phyloP scores from a whole-genome alignment of 2,329 filamentous ascomycete genomes.

The Colletotrichum chlorophyti region DNA sequence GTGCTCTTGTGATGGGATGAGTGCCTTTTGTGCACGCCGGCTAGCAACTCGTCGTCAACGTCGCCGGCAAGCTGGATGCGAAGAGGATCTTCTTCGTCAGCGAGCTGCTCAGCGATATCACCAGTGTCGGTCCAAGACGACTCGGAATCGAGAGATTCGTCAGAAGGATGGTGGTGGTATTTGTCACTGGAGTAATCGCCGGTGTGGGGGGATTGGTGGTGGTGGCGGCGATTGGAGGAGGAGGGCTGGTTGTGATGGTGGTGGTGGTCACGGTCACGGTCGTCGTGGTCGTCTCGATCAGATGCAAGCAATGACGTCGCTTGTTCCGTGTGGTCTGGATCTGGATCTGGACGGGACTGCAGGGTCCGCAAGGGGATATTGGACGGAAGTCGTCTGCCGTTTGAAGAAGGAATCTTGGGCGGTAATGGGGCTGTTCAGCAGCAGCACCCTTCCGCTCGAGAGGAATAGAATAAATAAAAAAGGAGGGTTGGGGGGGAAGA shows the following conservation, averaged over 20 bases:
- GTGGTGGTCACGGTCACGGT: constrained; percentile 44
- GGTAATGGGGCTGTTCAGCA: constrained; percentile 76
- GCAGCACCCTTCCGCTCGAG: constrained; percentile 70
- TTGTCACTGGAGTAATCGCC: constrained; percentile 45
- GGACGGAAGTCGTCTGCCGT: constrained; percentile 72
- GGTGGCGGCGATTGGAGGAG: constrained; percentile 49
- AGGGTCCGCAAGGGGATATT: constrained; percentile 89
- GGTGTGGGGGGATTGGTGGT: no score
- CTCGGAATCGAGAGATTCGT: constrained; percentile 62
- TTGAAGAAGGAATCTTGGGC: constrained; percentile 86
- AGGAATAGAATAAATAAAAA: constrained; percentile 36
- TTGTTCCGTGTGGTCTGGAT: constrained; percentile 45
- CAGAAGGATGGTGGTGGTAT: constrained; percentile 56
- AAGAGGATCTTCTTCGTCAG: constrained; percentile 84
- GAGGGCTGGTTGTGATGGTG: constrained; percentile 34
- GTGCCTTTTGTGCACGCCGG: constrained; percentile 53
- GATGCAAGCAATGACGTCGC: constrained; percentile 54
- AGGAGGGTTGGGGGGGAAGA: constrained; percentile 36
- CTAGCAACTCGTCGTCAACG: constrained; percentile 67
- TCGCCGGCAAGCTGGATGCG: constrained; percentile 72
- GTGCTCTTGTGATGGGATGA: constrained; percentile 42
- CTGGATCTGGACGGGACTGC: constrained; percentile 44
- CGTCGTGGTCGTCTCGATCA: constrained; percentile 42
- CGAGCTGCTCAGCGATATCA: constrained; percentile 91
- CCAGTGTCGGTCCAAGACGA: constrained; percentile 93